These are phyloP conservation scores for Paramecium sexaurelia DNA, from an alignment of 73 alveolate genomes.

Conservation along the genomic window DNA sequence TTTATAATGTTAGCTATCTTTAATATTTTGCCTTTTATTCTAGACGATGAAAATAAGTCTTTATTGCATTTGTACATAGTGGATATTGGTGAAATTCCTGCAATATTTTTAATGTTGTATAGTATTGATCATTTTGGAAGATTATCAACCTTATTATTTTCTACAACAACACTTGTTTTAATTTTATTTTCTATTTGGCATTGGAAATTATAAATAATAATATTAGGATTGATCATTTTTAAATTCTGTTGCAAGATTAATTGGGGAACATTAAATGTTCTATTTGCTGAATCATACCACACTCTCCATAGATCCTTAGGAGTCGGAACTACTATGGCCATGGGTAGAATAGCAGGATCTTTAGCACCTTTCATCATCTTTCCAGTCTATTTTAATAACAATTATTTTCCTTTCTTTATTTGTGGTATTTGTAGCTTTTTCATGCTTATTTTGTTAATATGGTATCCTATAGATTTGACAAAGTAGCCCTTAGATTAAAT, in stretches of 20 bases:
- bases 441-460: background rate
- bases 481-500: conserved; percentile 50
- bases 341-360: conserved; percentile 56
- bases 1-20: conserved; percentile 26
- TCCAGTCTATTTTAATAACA: conserved; percentile 11
- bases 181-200: background rate
- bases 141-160: background rate
- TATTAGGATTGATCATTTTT: background rate
- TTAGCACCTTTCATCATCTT: conserved; percentile 43
- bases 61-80: background rate
- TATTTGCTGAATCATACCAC: conserved; percentile 58
- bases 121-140: conserved; percentile 57
- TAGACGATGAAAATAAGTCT: conserved; percentile 6
- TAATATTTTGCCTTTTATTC: conserved; percentile 19
- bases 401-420: conserved; percentile 47
- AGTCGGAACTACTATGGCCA: conserved; percentile 34
- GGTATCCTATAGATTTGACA: conserved; percentile 36
- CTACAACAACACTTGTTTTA: background rate
- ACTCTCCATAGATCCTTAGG: conserved; percentile 55
- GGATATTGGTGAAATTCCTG: conserved; percentile 57
- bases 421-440: background rate
- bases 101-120: conserved; percentile 15
- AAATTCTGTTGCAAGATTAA: conserved; percentile 52
- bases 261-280: background rate
- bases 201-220: background rate